Evolutionary conservation across 495 filamentous ascomycete genomes (phyloP), one percentile per base, ranked within the genome.

Genomic region (Penicillium lividum): DNA sequence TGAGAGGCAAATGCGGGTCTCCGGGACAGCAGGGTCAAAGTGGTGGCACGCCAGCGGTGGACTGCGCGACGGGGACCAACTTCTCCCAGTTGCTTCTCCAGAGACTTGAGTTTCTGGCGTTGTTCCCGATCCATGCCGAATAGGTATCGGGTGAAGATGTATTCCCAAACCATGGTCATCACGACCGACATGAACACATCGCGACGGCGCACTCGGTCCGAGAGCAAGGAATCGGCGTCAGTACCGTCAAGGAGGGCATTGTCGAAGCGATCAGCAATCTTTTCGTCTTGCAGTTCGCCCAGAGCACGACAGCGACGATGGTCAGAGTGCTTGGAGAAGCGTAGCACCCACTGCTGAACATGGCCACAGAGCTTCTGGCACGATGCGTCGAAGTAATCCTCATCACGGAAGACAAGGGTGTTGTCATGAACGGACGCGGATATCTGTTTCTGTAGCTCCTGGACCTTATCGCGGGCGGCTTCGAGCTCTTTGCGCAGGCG

Each of bases 141-240:
- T 36, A 98, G 85, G 68, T 98, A 98, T 55, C 95, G 87, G 10
- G 92, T 96, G 72, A 98, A 98, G 68, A 98, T 86, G 66, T 90
- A 96, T 69, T 98, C 93, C 91, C 92, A 97, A 36, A 98, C 85
- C 90, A 98, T 96, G 45, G 86, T 92, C 92, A 97, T 98, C 60
- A 92, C 87, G 62, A 98, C 89, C 27, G 90, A 92, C 89, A 97
- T 96, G 77, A 98, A 95, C 34, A 97, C 88, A 74, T 97, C 91
- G 36, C 92, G 85, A 51, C 94, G 86, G 57, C 84, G 84, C 52
- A 94, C 88, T 44, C 95, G 88, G 67, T 98, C 95, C 59, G 80
- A 81, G 11, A 98, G 85, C 68, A 93, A 92, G 51, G 76, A 75
- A 64, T 98, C 90, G 25, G 93, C 90, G 66, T 97, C 92, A 34